phyloP scores from a whole-genome alignment of 768 basidiomycete species.

The Boletellus emodensis region DNA sequence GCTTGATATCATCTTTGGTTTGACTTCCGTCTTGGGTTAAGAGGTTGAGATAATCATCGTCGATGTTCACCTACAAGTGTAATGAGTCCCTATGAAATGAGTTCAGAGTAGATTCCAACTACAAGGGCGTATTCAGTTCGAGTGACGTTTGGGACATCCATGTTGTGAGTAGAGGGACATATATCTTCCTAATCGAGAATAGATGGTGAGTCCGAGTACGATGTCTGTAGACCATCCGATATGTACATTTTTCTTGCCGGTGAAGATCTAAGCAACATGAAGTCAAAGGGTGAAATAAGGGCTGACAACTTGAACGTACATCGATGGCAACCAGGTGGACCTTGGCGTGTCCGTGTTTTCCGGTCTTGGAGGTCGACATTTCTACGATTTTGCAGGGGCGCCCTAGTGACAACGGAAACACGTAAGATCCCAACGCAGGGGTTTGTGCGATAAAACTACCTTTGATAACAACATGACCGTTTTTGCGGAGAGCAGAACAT shows the following conservation, averaged over 20 bases:
- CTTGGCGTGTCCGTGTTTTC: slow-evolving; percentile 99
- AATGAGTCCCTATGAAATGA: slow-evolving; percentile 2
- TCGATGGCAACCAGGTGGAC: slow-evolving; percentile 97
- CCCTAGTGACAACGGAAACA: slow-evolving; percentile 34
- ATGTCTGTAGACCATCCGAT: background rate
- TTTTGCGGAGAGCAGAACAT: slow-evolving; percentile 95
- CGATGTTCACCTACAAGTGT: slow-evolving; percentile 67
- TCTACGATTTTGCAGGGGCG: slow-evolving; percentile 99
- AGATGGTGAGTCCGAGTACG: slow-evolving; percentile 2
- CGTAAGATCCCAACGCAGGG: background rate
- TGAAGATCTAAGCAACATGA: slow-evolving; percentile 77
- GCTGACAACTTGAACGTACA: slow-evolving; percentile 48
- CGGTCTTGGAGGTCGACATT: slow-evolving; percentile 99
- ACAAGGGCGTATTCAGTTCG: slow-evolving; percentile 92
- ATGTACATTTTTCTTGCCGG: slow-evolving; percentile 89
- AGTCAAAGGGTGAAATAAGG: slow-evolving; percentile 1
- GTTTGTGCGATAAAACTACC: slow-evolving; percentile 33
- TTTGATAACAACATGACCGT: slow-evolving; percentile 96
- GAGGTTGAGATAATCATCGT: slow-evolving; percentile 94
- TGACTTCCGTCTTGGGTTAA: slow-evolving; percentile 72
- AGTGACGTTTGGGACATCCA: slow-evolving; percentile 94
- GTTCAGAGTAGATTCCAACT: slow-evolving; percentile 21
- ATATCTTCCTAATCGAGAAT: slow-evolving; percentile 72
- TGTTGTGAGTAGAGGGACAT: slow-evolving; percentile 97
- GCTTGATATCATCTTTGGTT: slow-evolving; percentile 94